These are phyloP conservation scores for Globisporangium nagaii DNA, from an alignment of 352 stramenopile species.

Conservation along the genomic window DNA sequence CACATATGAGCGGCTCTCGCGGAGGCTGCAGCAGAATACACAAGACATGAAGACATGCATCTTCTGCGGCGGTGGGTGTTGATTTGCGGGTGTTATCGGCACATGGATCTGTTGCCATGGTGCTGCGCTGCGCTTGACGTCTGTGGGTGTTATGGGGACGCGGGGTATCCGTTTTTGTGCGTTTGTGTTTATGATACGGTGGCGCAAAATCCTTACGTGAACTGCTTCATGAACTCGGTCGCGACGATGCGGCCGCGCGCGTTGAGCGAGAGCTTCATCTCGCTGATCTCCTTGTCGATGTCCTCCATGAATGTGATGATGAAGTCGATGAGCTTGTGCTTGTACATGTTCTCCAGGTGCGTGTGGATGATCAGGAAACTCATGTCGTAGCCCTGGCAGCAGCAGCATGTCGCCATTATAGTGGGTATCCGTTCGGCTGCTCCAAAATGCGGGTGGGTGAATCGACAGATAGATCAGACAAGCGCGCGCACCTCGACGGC, in stretches of 20 bases:
- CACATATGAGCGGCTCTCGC: too few species aligned
- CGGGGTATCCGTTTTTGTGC: neutral
- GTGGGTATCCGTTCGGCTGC: too few species aligned
- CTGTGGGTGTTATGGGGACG: neutral
- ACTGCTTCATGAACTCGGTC: constrained; percentile 94
- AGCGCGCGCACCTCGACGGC: constrained; percentile 64
- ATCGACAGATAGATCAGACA: too few species aligned
- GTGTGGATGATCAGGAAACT: constrained; percentile 94
- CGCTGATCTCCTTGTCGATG: constrained; percentile 97
- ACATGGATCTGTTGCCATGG: too few species aligned
- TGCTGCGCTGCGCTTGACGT: neutral
- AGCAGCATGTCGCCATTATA: neutral
- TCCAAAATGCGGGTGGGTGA: too few species aligned
- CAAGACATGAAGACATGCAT: constrained; percentile 5
- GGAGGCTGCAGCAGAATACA: too few species aligned
- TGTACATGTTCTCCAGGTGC: constrained; percentile 94
- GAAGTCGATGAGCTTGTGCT: constrained; percentile 96
- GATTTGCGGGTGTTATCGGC: too few species aligned
- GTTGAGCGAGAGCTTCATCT: constrained; percentile 97
- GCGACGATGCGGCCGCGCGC: constrained; percentile 90
- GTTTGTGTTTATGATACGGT: neutral
- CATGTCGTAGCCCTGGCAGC: constrained; percentile 90
- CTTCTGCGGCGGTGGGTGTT: too few species aligned
- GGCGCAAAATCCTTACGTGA: constrained; percentile 43
- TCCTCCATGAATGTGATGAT: constrained; percentile 98